These are phyloP conservation scores for Rhododendron mucronatum DNA, from an alignment of 148 eudicot genomes.

Conservation along the genomic window DNA sequence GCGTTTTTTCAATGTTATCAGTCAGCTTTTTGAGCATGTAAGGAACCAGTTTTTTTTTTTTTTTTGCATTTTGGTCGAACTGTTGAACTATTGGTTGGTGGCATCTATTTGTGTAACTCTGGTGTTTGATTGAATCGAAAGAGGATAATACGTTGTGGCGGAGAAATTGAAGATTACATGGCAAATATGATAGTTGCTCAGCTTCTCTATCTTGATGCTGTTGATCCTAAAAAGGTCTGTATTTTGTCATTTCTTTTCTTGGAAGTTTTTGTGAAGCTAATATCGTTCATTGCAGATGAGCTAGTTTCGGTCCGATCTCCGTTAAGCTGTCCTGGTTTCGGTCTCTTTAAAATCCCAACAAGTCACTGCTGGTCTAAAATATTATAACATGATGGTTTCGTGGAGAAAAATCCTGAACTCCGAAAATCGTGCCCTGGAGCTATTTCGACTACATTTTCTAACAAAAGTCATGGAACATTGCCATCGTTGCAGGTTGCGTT, in stretches of 20 bases:
- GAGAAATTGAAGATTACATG: slow-evolving; percentile 93
- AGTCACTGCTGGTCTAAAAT: not conserved
- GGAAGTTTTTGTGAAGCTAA: not conserved
- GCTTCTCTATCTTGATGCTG: slow-evolving; percentile 90
- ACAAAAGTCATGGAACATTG: not conserved
- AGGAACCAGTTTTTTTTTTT: slow-evolving; percentile 1
- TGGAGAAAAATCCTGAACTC: not conserved
- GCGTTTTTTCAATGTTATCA: slow-evolving; percentile 71
- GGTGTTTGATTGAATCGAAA: slow-evolving; percentile 9
- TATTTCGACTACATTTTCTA: not conserved
- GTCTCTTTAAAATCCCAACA: not conserved
- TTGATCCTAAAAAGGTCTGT: slow-evolving; percentile 78
- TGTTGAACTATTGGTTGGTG: not conserved
- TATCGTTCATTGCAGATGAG: not conserved
- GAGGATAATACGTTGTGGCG: slow-evolving; percentile 97
- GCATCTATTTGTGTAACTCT: not conserved
- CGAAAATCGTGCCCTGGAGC: not conserved
- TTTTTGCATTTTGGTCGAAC: not conserved
- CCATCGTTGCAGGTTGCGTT: not conserved
- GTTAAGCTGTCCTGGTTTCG: not conserved
- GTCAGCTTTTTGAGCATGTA: slow-evolving; percentile 86
- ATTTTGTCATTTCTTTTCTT: not conserved
- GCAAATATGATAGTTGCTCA: slow-evolving; percentile 90
- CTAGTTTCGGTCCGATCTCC: not conserved
- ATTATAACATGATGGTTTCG: not conserved